Evolutionary conservation across 177 flowering plant species (phyloP).

Genomic region (Vitis hybrid): DNA sequence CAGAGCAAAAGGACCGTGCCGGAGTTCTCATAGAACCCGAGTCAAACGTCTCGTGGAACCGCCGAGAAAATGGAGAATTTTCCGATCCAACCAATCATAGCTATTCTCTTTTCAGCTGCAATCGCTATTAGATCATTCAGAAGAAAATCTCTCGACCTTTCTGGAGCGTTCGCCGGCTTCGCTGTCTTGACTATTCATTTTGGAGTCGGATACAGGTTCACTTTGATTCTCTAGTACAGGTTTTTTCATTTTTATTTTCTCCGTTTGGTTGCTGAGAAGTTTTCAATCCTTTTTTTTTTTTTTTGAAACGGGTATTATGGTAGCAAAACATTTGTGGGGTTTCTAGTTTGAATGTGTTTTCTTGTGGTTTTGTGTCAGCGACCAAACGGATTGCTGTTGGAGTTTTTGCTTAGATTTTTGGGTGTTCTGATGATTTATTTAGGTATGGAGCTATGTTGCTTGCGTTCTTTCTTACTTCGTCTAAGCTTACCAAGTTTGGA

Average conservation of each 20-base stretch:
- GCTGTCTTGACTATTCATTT: constrained; percentile 74
- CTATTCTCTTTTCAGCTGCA: constrained; percentile 40
- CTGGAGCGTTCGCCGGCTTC: constrained; percentile 80
- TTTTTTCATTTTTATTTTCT: background rate
- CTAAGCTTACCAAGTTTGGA: constrained; percentile 85
- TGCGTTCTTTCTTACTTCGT: constrained; percentile 81
- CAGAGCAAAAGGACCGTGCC: too few species aligned
- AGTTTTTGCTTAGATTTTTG: background rate
- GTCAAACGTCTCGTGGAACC: too few species aligned
- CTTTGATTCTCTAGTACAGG: background rate
- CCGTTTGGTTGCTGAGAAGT: background rate
- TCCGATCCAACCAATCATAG: constrained; percentile 38
- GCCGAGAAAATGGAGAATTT: constrained; percentile 40
- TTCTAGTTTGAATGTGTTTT: background rate
- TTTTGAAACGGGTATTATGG: background rate
- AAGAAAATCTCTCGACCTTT: constrained; percentile 64
- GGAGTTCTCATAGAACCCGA: too few species aligned
- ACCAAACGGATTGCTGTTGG: too few species aligned
- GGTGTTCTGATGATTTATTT: constrained; percentile 1
- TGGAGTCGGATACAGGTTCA: constrained; percentile 60
- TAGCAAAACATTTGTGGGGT: background rate
- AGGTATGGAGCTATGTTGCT: constrained; percentile 85
- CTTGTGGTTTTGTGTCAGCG: background rate
- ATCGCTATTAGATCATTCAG: constrained; percentile 60
- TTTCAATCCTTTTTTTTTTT: background rate